Base-by-base conservation (phyloP, 768 basidiomycete genomes). In the Gautieria morchelliformis region DNA sequence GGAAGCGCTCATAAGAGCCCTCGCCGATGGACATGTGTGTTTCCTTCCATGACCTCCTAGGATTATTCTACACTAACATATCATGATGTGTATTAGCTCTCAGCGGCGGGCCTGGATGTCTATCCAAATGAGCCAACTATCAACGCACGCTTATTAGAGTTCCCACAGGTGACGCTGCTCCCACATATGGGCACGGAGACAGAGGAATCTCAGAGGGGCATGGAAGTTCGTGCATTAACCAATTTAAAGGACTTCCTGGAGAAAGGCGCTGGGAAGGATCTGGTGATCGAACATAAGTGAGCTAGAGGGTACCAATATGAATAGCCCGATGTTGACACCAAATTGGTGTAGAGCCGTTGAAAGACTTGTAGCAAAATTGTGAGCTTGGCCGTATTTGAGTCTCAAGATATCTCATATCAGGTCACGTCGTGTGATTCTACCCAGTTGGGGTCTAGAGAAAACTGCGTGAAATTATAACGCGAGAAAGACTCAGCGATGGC, bases 121-220 rank as follows among this genome's bases (percentile, higher is more conserved):
- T 93, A 77, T 69, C 89, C 91, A 10, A 77, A 93, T 70, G 90
- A 93, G 65, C 92, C 93, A 1, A 68, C 78, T 47, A 82, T 92
- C 42, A 86, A 92, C 63, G 85, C 88, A 4, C 80, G 84, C 30
- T 72, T 95, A 35, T 75, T 93, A 56, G 78, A 80, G n/a, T 89
- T 90, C 69, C 83, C 86, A 9, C 83, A 92, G 61, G 84, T 91
- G 60, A 86, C 86, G 32, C 75, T 97, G 9, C 77, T 97, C 19
- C 94, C 93, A 0, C 94, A 95, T 68, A 85, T 95, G 84, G 94
- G 93, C 7, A 93, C 91, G 0, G 84, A 89, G 68, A 93, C 81
- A 53, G 80, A 82, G 61, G 92, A 93, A 64, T 78, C 86, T 6
- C 87, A 89, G 67, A 77, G 76, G 58, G 78, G 78, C 67, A 93